Evolutionary conservation across 495 filamentous ascomycete genomes (phyloP).

Genomic region (Penicillium taxi): DNA sequence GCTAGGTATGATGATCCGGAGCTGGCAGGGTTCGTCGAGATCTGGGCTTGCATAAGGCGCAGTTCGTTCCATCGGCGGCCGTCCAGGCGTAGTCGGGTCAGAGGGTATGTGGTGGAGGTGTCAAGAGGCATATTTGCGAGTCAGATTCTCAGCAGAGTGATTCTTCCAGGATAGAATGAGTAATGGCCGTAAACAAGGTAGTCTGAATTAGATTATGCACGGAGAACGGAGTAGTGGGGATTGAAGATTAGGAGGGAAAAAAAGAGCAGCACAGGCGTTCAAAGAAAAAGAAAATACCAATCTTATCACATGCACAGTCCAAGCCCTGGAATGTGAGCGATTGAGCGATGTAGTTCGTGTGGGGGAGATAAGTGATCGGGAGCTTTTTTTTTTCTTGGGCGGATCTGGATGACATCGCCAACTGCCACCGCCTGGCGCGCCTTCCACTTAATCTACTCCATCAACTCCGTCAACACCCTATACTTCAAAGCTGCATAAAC

Average conservation of each 20-base stretch:
- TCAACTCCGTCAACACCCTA: background rate
- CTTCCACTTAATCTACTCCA: conserved; percentile 1
- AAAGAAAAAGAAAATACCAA: too few species aligned
- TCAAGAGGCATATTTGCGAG: conserved; percentile 71
- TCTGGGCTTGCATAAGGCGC: conserved; percentile 77
- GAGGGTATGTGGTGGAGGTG: conserved; percentile 70
- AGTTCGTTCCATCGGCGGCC: conserved; percentile 98
- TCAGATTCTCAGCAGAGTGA: too few species aligned
- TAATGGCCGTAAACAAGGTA: too few species aligned
- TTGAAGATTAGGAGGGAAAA: too few species aligned
- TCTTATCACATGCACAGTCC: background rate
- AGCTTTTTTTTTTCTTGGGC: conserved; percentile 15
- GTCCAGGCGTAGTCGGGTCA: conserved; percentile 83
- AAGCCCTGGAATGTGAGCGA: background rate
- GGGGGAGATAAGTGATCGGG: conserved; percentile 6
- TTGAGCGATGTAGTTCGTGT: conserved; percentile 4
- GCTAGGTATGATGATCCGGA: conserved; percentile 87
- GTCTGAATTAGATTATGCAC: too few species aligned
- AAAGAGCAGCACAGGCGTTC: too few species aligned
- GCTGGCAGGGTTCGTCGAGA: conserved; percentile 81
- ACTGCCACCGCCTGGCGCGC: conserved; percentile 3
- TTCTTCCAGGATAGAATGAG: too few species aligned
- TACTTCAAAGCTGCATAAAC: background rate
- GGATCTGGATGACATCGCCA: conserved; percentile 20
- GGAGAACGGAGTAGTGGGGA: too few species aligned